These are phyloP conservation scores for Talaromyces pinophilus DNA, from an alignment of 2,329 filamentous ascomycete genomes.

Conservation along the genomic window DNA sequence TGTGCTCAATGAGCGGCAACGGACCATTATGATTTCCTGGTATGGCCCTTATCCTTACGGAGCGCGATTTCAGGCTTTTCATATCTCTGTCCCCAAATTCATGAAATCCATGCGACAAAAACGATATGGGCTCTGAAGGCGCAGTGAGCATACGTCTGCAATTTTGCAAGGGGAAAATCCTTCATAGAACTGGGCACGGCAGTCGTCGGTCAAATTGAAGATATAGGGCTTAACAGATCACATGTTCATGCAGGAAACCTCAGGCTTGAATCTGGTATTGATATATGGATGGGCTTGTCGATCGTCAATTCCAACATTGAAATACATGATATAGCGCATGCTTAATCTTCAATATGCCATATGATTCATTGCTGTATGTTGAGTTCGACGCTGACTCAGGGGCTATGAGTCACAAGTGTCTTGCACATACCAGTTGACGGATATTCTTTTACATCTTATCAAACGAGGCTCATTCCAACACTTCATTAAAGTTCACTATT, in stretches of 20 bases:
- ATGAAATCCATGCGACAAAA: background rate
- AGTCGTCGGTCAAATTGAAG: background rate
- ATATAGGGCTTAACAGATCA: slow-evolving; percentile 5
- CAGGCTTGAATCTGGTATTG: background rate
- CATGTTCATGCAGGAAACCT: background rate
- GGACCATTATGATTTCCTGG: background rate
- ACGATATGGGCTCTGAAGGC: background rate
- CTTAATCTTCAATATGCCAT: background rate
- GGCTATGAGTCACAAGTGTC: background rate
- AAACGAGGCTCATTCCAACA: background rate
- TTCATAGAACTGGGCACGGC: background rate
- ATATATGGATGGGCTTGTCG: background rate
- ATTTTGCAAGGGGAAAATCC: background rate
- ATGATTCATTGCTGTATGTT: background rate
- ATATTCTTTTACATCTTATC: background rate
- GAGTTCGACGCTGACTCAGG: background rate
- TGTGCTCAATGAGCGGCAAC: background rate
- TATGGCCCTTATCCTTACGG: background rate
- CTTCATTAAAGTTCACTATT: background rate
- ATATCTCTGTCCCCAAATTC: background rate
- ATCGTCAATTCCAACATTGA: background rate
- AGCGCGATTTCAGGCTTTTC: background rate
- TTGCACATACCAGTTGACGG: background rate
- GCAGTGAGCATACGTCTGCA: background rate
- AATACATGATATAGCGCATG: background rate